phyloP scores from a whole-genome alignment of 176 grass and related monocot genomes.

The Carex pumila region DNA sequence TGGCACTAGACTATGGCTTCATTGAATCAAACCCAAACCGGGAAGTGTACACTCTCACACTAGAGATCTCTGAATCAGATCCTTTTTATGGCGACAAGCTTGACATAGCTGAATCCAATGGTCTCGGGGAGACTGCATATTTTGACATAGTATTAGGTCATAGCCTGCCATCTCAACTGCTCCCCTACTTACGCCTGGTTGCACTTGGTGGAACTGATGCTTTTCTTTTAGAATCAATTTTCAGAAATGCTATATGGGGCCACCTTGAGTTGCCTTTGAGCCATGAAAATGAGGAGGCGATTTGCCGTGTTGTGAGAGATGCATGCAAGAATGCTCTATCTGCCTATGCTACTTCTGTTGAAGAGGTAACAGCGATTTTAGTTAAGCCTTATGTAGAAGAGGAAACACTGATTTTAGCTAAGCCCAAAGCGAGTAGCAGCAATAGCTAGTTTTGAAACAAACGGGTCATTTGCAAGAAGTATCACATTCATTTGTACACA shows the following conservation, averaged over 20 bases:
- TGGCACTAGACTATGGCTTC: slow-evolving; percentile 84
- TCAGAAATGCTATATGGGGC: slow-evolving; percentile 79
- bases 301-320: slow-evolving; percentile 64
- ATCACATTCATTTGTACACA: no score
- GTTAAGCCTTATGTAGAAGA: not conserved
- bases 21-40: slow-evolving; percentile 56
- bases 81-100: slow-evolving; percentile 90
- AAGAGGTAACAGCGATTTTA: slow-evolving; percentile 48
- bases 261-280: slow-evolving; percentile 90
- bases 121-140: slow-evolving; percentile 69
- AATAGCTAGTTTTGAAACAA: not conserved
- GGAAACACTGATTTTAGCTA: not conserved
- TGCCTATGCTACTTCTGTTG: slow-evolving; percentile 56
- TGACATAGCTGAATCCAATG: slow-evolving; percentile 82
- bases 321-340: slow-evolving; percentile 82
- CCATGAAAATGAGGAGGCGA: slow-evolving; percentile 77
- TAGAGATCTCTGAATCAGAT: slow-evolving; percentile 84
- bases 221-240: slow-evolving; percentile 89
- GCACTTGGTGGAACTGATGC: slow-evolving; percentile 86
- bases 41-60: slow-evolving; percentile 69
- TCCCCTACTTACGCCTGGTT: slow-evolving; percentile 76
- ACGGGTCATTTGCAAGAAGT: not conserved
- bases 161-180: slow-evolving; percentile 57
- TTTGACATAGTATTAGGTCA: slow-evolving; percentile 62
- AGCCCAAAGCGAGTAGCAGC: not conserved